Base-by-base conservation (phyloP, 139 green algal genomes). In the Closterium sp. region DNA sequence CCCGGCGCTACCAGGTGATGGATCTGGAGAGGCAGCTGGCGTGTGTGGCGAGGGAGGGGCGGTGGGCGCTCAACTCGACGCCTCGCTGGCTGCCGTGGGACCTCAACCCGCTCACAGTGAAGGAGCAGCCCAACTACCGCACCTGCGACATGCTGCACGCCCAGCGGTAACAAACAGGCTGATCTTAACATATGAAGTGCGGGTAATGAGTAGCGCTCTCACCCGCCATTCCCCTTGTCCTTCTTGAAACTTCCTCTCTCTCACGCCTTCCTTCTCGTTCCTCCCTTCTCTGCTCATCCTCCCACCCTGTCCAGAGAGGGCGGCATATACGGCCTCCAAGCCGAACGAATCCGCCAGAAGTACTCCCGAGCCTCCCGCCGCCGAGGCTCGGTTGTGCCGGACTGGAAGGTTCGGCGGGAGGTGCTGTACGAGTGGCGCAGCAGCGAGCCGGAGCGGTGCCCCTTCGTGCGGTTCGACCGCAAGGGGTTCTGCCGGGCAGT, bases 391-490 rank as follows among this genome's bases (percentile, higher is more conserved):
- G 79, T 11, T 17, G 79, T 7, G 6, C 21, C 31, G 85, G 22
- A 13, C 21, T 92, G 89, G 89, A 92, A 92, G 31, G 89, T 92
- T 22, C 89, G 89, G 22, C 19, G 19, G 85, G 89, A 38, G 21
- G 31, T 92, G 89, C 50, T 88, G 32, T 92, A 92, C 85, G 32
- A 92, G 85, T 92, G 89, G 89, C 45, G 28, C 31, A 88, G 38
- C 21, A 28, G 27, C 79, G 89, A 27, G n/a, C 24, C 38, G 19
- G 31, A 22, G 31, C 21, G 24, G 22, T 92, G 89, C 50, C 32
- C 38, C 11, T 92, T 92, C 85, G 21, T 32, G 24, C 89, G 70
- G 89, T 92, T 92, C 32, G 85, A 92, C 85, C 11, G 89, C 17
- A 10, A 31, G 24, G 32, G 89, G 1, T 92, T 92, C 85, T 92